Evolutionary conservation across 2,329 filamentous ascomycete species (phyloP).

Genomic region (Coleophoma eucalyptorum): DNA sequence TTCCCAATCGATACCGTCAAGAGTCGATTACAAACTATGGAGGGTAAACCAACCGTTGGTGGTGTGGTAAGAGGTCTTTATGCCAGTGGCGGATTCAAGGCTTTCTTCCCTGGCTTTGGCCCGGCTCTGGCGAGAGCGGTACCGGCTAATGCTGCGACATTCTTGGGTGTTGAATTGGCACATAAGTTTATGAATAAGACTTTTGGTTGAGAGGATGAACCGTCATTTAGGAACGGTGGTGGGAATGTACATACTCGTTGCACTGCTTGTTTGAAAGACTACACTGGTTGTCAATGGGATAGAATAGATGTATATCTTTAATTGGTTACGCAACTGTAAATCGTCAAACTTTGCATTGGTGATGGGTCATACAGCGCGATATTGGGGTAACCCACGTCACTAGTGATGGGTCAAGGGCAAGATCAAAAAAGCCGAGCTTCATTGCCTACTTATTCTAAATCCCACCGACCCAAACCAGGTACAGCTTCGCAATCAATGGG

Average conservation of each 20-base stretch:
- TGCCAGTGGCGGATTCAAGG: conserved; percentile 74
- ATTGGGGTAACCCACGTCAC: too few relatives aligned
- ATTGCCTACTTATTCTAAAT: too few relatives aligned
- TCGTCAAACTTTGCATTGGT: too few relatives aligned
- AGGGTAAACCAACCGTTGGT: conserved; percentile 76
- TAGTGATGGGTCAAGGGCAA: too few relatives aligned
- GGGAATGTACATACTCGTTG: neutral
- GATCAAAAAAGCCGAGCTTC: too few relatives aligned
- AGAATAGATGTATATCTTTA: too few relatives aligned
- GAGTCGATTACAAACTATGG: conserved; percentile 85
- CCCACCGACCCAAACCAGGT: too few relatives aligned
- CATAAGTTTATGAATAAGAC: conserved; percentile 78
- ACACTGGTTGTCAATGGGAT: too few relatives aligned
- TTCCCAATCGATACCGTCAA: conserved; percentile 98
- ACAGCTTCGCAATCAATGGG: too few relatives aligned
- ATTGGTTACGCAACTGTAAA: too few relatives aligned
- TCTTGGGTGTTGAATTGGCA: conserved; percentile 79
- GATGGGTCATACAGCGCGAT: too few relatives aligned
- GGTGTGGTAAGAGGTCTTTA: conserved; percentile 83
- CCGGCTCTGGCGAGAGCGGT: conserved; percentile 90
- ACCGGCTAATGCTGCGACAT: conserved; percentile 94
- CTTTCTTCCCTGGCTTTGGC: conserved; percentile 96
- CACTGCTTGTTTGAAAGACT: too few relatives aligned
- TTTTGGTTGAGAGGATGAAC: conserved; percentile 43
- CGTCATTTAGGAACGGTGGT: neutral